Conservation (phyloP, 2,329 filamentous ascomycete genomes). For the Corniculantispora saksenae region DNA sequence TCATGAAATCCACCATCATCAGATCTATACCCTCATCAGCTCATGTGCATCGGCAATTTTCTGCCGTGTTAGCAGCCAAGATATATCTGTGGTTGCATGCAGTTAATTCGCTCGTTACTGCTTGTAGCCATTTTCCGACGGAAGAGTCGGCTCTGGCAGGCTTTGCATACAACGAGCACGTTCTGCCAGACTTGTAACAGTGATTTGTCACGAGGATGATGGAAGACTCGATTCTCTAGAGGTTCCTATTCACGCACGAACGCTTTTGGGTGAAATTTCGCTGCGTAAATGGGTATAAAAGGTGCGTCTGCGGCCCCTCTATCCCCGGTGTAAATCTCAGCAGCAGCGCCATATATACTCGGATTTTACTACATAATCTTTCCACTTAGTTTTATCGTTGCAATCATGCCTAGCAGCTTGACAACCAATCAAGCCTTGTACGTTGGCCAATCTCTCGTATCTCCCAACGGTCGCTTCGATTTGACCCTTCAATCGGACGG, state of each 20-base stretch:
- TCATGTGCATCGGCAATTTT: background rate
- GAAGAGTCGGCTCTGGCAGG: background rate
- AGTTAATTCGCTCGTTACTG: background rate
- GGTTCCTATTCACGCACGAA: too few species aligned
- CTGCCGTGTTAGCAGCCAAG: background rate
- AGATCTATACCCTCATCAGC: too few species aligned
- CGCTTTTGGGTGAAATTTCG: too few species aligned
- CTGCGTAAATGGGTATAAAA: too few species aligned
- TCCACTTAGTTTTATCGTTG: background rate
- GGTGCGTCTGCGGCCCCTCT: too few species aligned
- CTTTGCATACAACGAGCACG: background rate
- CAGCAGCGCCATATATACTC: too few species aligned
- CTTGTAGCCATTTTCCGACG: background rate
- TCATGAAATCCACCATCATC: too few species aligned
- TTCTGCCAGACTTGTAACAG: too few species aligned
- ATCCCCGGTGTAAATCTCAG: too few species aligned
- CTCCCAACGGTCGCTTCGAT: background rate
- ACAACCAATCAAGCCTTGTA: background rate
- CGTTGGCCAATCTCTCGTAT: background rate
- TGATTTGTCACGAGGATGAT: too few species aligned
- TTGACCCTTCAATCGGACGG: background rate
- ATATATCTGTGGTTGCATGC: background rate
- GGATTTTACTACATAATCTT: too few species aligned
- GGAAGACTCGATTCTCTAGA: too few species aligned
- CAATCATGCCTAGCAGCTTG: background rate